These are phyloP conservation scores for Nemania sp. DNA, from an alignment of 2,329 filamentous ascomycete species.

Conservation along the genomic window DNA sequence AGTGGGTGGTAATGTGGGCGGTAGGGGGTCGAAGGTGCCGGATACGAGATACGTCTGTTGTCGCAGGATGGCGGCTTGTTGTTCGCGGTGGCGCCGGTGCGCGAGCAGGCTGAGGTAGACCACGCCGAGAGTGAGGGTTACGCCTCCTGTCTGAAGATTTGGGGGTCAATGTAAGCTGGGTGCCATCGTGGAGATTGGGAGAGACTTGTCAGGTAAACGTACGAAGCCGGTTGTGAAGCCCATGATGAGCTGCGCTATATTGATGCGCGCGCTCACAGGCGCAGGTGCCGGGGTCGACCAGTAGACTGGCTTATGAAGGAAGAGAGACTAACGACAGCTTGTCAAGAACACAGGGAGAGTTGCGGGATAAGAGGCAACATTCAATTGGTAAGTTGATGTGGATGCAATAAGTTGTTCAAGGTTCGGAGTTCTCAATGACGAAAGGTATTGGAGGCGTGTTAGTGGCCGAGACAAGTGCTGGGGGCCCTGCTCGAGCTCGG, in stretches of 20 bases:
- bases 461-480: too few relatives aligned
- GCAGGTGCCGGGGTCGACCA: conserved; percentile 30
- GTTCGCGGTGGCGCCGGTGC: conserved; percentile 68
- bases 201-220: too few relatives aligned
- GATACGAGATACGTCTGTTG: conserved; percentile 59
- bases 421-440: conserved; percentile 27
- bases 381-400: conserved; percentile 8
- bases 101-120: conserved; percentile 73
- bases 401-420: background rate
- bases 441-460: conserved; percentile 31
- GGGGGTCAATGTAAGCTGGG: background rate
- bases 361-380: background rate
- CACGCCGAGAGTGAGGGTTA: conserved; percentile 73
- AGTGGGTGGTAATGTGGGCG: conserved; percentile 52
- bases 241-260: conserved; percentile 52
- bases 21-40: conserved; percentile 52
- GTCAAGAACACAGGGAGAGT: background rate
- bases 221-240: conserved; percentile 77
- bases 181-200: too few relatives aligned
- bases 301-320: conserved; percentile 25
- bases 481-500: too few relatives aligned
- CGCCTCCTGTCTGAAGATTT: conserved; percentile 65
- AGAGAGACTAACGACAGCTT: too few relatives aligned
- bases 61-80: conserved; percentile 60
- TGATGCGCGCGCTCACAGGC: conserved; percentile 31